Evolutionary conservation across 2,329 filamentous ascomycete genomes (phyloP).

Genomic region (Microsporum ferrugineum): DNA sequence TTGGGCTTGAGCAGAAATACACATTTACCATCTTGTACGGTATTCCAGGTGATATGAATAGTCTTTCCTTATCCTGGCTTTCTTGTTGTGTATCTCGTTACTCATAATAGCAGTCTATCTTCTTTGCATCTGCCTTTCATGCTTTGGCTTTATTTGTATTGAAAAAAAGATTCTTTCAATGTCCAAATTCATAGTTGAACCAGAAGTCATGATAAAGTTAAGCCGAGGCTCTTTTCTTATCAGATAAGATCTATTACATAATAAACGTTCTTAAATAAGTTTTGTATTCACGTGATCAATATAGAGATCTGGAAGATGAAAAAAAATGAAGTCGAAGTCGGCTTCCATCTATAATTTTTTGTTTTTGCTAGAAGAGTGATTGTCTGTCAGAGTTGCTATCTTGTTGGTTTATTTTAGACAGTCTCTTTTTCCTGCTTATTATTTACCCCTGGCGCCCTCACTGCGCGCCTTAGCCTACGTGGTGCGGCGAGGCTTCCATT

Average conservation of each 20-base stretch:
- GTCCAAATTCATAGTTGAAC: not conserved
- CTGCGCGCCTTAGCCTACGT: constrained; percentile 31
- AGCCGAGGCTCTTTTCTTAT: constrained; percentile 2
- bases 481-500: constrained; percentile 26
- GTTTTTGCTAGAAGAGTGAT: not conserved
- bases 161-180: not conserved
- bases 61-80: constrained; percentile 51
- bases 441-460: constrained; percentile 26
- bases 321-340: not conserved
- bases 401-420: not conserved
- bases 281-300: not conserved
- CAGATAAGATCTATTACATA: constrained; percentile 15
- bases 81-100: constrained; percentile 41
- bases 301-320: not conserved
- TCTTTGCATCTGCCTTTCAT: not conserved
- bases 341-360: too few relatives aligned
- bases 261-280: constrained; percentile 3
- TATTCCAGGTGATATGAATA: constrained; percentile 74
- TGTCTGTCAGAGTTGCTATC: not conserved
- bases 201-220: constrained; percentile 14
- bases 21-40: constrained; percentile 63
- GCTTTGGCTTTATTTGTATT: not conserved
- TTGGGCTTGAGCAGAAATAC: not conserved
- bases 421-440: not conserved
- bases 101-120: constrained; percentile 14